Evolutionary conservation across 352 stramenopile genomes (phyloP).

Genomic region (Pythium coloratum): DNA sequence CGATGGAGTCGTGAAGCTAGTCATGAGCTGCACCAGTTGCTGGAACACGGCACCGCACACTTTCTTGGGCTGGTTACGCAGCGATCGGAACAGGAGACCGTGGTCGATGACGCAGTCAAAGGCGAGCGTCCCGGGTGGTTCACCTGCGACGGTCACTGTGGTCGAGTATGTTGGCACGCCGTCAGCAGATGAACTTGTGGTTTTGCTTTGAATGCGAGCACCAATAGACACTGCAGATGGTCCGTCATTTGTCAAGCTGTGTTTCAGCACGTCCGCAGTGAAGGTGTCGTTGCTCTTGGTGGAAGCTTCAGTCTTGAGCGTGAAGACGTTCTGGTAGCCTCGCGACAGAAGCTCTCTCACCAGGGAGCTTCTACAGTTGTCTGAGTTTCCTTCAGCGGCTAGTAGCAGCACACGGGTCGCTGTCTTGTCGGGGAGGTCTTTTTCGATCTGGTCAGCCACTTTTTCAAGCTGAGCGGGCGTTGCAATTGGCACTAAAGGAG

Average conservation of each 20-base stretch:
- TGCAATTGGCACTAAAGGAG: neutral
- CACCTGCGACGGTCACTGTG: neutral
- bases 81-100: constrained; percentile 46
- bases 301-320: neutral
- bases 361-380: neutral
- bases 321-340: constrained; percentile 10
- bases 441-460: neutral
- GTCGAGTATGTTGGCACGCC: neutral
- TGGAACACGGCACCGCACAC: constrained; percentile 37
- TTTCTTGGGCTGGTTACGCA: constrained; percentile 50
- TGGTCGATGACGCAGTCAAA: constrained; percentile 53
- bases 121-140: neutral
- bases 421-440: neutral
- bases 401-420: neutral
- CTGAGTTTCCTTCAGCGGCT: neutral
- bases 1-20: neutral
- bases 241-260: neutral
- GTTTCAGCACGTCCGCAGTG: neutral
- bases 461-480: neutral
- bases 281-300: neutral
- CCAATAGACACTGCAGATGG: neutral
- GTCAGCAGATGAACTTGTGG: neutral
- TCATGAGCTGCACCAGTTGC: constrained; percentile 27
- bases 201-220: neutral
- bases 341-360: neutral